phyloP scores from a whole-genome alignment of 2,329 filamentous ascomycete genomes.

The Aaosphaeria pasadenensis region DNA sequence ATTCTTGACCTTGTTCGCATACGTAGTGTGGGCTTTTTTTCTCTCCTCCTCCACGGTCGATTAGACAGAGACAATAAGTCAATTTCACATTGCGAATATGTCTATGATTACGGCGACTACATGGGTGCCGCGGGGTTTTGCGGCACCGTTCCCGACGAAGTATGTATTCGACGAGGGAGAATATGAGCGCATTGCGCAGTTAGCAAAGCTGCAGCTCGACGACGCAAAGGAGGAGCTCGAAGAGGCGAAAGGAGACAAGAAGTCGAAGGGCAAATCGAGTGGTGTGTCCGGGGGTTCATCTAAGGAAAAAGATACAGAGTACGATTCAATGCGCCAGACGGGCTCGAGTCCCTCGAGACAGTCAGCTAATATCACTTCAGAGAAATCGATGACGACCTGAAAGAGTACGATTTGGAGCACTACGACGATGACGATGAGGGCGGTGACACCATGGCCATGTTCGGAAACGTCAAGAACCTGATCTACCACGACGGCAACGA shows the following conservation, averaged over 20 bases:
- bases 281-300: slow-evolving; percentile 12
- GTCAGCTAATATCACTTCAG: slow-evolving; percentile 19
- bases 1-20: slow-evolving; percentile 1
- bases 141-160: slow-evolving; percentile 48
- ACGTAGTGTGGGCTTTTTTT: neutral
- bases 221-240: slow-evolving; percentile 78
- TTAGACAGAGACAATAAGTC: neutral
- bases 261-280: slow-evolving; percentile 28
- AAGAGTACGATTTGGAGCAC: slow-evolving; percentile 93
- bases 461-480: slow-evolving; percentile 89
- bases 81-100: slow-evolving; percentile 28
- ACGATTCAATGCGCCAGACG: neutral
- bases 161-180: slow-evolving; percentile 53
- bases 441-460: slow-evolving; percentile 80
- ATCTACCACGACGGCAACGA: slow-evolving; percentile 93
- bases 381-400: slow-evolving; percentile 74
- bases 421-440: slow-evolving; percentile 90
- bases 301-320: slow-evolving; percentile 19
- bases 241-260: slow-evolving; percentile 54
- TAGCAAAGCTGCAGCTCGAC: slow-evolving; percentile 68
- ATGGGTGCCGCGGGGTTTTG: slow-evolving; percentile 53
- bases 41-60: slow-evolving; percentile 1
- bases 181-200: slow-evolving; percentile 49
- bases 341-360: no score
- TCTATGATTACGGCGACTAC: slow-evolving; percentile 57